A percentile compares a stretch with the other conserved stretches of the same genome.
Evolutionary conservation across 768 basidiomycete genomes (phyloP).

Genomic region (Suillus plorans): DNA sequence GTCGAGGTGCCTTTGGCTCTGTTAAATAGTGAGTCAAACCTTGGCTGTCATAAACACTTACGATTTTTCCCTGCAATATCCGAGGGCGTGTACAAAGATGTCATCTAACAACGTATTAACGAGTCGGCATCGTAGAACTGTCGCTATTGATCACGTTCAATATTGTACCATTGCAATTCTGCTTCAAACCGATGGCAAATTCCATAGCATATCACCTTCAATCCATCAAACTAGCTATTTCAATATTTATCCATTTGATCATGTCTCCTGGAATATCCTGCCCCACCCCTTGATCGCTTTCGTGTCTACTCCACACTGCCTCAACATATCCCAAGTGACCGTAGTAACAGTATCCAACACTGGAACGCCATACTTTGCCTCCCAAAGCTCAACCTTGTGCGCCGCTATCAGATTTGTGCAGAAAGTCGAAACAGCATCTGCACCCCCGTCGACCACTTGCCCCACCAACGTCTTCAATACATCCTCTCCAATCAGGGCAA

Average conservation of each 20-base stretch:
- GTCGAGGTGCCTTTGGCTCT: too few species aligned
- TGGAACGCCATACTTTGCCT: not conserved
- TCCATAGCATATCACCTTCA: too few species aligned
- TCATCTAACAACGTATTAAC: too few species aligned
- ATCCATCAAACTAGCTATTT: not conserved
- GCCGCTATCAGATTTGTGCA: not conserved
- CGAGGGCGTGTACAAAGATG: too few species aligned
- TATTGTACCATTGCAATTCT: too few species aligned
- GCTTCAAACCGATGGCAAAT: too few species aligned
- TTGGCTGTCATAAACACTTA: too few species aligned
- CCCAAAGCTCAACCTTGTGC: not conserved
- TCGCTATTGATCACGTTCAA: too few species aligned
- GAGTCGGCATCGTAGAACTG: not conserved
- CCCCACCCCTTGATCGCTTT: conserved; percentile 4
- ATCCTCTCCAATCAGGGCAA: not conserved
- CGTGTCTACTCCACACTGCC: conserved; percentile 1
- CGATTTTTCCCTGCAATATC: too few species aligned
- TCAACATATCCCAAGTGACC: conserved; percentile 3
- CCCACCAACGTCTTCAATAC: not conserved
- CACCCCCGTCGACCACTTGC: not conserved
- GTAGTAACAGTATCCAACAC: conserved; percentile 1
- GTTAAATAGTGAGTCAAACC: too few species aligned
- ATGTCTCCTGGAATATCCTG: not conserved
- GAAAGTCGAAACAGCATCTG: not conserved
- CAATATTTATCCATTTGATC: not conserved